phyloP scores from a whole-genome alignment of 768 basidiomycete species.

The Scleroderma bovista region DNA sequence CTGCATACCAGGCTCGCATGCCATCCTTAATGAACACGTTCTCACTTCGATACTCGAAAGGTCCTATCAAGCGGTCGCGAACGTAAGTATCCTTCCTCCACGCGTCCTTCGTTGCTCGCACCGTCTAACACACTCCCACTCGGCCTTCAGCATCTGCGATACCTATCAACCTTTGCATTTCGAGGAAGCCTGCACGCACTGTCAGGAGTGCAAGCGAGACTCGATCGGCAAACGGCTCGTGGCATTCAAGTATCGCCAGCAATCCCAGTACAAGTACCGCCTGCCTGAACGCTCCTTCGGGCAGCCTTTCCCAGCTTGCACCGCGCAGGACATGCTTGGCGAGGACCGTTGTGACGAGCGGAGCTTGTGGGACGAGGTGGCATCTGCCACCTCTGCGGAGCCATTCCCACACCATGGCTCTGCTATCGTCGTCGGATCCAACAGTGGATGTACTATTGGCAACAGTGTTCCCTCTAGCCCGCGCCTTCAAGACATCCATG shows the following conservation, averaged over 20 bases:
- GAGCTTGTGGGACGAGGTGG: constrained; percentile 25
- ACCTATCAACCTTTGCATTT: constrained; percentile 13
- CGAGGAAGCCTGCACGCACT: constrained; percentile 20
- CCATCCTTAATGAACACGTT: constrained; percentile 15
- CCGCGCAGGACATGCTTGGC: not conserved
- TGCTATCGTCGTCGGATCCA: not conserved
- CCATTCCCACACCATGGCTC: constrained; percentile 14
- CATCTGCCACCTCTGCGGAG: constrained; percentile 15
- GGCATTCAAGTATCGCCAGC: constrained; percentile 14
- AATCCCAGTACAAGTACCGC: constrained; percentile 2
- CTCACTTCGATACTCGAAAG: constrained; percentile 18
- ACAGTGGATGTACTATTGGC: not conserved
- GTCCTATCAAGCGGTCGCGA: constrained; percentile 15
- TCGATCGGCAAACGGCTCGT: constrained; percentile 21
- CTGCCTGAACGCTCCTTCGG: constrained; percentile 1
- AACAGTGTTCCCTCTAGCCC: constrained; percentile 2
- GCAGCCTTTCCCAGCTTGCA: constrained; percentile 3
- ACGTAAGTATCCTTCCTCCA: constrained; percentile 16
- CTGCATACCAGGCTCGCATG: constrained; percentile 14
- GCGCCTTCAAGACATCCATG: constrained; percentile 4
- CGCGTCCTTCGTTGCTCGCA: not conserved
- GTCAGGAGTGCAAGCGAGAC: constrained; percentile 25
- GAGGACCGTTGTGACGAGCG: constrained; percentile 23
- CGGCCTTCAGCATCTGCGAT: constrained; percentile 19
- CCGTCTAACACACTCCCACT: not conserved